These are phyloP conservation scores for Komagataea norvegica DNA, from an alignment of 1,139 yeast species.

Conservation along the genomic window DNA sequence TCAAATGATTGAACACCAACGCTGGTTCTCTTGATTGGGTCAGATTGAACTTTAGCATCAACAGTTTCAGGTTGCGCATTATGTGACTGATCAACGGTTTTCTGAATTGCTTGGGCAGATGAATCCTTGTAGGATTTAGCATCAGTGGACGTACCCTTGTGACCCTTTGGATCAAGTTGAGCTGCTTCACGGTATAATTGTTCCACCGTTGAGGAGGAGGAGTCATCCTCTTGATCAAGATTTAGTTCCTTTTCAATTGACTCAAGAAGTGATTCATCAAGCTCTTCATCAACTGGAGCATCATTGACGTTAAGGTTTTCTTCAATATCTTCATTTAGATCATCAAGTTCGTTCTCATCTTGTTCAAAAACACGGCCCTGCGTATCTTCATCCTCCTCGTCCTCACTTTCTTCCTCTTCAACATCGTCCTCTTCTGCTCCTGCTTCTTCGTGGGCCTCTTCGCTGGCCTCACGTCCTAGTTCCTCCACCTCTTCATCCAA, in stretches of 20 bases:
- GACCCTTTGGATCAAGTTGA: constrained; percentile 8
- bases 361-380: constrained; percentile 12
- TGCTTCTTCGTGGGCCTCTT: not conserved
- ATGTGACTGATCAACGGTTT: constrained; percentile 9
- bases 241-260: constrained; percentile 5
- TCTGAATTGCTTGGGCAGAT: constrained; percentile 5
- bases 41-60: constrained; percentile 26
- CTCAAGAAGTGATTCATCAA: constrained; percentile 1
- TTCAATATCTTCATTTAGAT: constrained; percentile 11
- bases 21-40: constrained; percentile 16
- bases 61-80: constrained; percentile 11
- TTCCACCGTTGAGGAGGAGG: constrained; percentile 14
- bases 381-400: constrained; percentile 4
- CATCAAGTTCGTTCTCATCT: constrained; percentile 7
- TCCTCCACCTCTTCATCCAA: not conserved
- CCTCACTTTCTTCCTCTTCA: constrained; percentile 1
- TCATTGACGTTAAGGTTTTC: constrained; percentile 8
- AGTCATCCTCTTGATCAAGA: constrained; percentile 8
- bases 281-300: constrained; percentile 6
- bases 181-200: constrained; percentile 12
- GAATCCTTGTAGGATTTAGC: constrained; percentile 3
- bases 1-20: constrained; percentile 32
- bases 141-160: not conserved
- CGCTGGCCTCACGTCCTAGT: not conserved
- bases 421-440: constrained; percentile 5